Evolutionary conservation across 2,329 filamentous ascomycete species (phyloP), one percentile per base, ranked within the genome.

Genomic region (Emmonsiellopsis sp.): DNA sequence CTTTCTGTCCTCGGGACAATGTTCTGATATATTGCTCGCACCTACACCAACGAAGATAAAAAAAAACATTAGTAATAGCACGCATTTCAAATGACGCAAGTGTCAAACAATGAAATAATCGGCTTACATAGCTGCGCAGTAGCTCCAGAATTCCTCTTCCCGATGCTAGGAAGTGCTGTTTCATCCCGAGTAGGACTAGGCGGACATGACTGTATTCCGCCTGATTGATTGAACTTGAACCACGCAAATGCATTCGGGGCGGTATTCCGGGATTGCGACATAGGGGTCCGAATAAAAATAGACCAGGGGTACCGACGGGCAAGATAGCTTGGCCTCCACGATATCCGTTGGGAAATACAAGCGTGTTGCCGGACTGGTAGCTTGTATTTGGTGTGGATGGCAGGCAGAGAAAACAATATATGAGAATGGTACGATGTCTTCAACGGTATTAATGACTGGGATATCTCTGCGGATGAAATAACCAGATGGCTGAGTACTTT

Each of bases 1-100:
- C 14, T 68, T 68, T 42, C 68, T 66, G 53, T 63, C 57, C 2
- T 70, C 67, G 6, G 68, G 67, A 48, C 66, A 65, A 52, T 70
- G 66, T 27, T 70, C 68, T 8, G 36, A 31, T 33, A 49, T 36
- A 36, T 17, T 49, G 17, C 17, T 49, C 1, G 10, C 10, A 40
- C 14, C 47, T 49, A 13, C 13, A 10, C 21, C 6, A 17, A 39
- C 3, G 11, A 10, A 31, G 2, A 31, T n/a, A 11, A 36, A 2
- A 49, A 13, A 27, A 40, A 31, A 11, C 6, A 40, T 40, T 17
- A 40, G 21, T 13, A 49, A 49, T 5, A 11, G 8, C 33, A 11
- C 13, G 11, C 31, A 11, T 14, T 31, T 4, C 8, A 37, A 17
- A 27, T 5, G 3, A 7, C 5, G 14, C 13, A 21, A 36, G 14